Conservation (phyloP, 2,329 filamentous ascomycete genomes). For the Pseudogymnoascus sp. region DNA sequence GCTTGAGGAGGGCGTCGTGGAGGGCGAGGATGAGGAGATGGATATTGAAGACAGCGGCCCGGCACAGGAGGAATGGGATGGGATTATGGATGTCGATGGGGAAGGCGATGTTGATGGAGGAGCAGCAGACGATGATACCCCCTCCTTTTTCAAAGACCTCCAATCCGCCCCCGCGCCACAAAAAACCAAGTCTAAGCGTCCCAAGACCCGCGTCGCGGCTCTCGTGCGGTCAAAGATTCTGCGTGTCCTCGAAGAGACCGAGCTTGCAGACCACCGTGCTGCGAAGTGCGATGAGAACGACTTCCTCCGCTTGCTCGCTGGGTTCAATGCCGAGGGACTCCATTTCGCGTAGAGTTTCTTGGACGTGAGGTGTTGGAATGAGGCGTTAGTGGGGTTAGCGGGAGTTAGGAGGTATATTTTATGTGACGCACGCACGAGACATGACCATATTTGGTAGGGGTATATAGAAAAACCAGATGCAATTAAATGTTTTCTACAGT, state of each 20-base stretch:
- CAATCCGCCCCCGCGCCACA: slow-evolving; percentile 26
- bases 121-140: slow-evolving; percentile 61
- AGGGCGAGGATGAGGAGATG: slow-evolving; percentile 39
- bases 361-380: not conserved
- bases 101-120: slow-evolving; percentile 26
- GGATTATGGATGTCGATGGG: slow-evolving; percentile 44
- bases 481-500: not conserved
- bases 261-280: slow-evolving; percentile 71
- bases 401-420: slow-evolving; percentile 2
- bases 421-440: not conserved
- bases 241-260: slow-evolving; percentile 75
- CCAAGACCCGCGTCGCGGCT: slow-evolving; percentile 71
- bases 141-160: slow-evolving; percentile 73
- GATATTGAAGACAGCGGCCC: slow-evolving; percentile 40
- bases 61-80: slow-evolving; percentile 43
- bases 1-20: slow-evolving; percentile 59
- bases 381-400: not conserved
- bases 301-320: slow-evolving; percentile 71
- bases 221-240: slow-evolving; percentile 81
- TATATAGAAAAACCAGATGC: not conserved
- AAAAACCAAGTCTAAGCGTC: slow-evolving; percentile 63
- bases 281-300: slow-evolving; percentile 89
- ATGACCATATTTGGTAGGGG: not conserved
- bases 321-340: slow-evolving; percentile 87
- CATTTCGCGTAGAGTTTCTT: slow-evolving; percentile 61